Conservation (phyloP, 352 stramenopile genomes). For the Pythium vanterpoolii region DNA sequence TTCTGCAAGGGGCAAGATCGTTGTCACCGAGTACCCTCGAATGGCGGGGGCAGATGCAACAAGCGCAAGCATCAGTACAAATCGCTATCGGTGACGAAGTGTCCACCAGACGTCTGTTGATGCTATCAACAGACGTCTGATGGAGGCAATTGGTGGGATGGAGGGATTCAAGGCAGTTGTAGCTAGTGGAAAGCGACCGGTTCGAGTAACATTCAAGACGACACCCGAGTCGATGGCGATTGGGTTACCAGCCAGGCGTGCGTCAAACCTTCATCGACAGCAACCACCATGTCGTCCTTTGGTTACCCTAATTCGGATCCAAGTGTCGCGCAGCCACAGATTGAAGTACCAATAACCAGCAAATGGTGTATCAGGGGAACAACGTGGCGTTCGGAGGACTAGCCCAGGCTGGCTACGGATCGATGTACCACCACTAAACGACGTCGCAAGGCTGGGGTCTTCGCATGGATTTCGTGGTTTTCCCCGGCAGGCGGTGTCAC, state of each 20-base stretch:
- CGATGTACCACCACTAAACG: constrained; percentile 19
- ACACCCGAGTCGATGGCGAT: constrained; percentile 27
- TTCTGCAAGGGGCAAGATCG: constrained; percentile 59
- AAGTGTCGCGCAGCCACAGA: neutral
- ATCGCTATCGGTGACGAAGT: constrained; percentile 74
- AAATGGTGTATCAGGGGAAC: constrained; percentile 4
- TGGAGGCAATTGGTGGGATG: constrained; percentile 67
- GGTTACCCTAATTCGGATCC: neutral
- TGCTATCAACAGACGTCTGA: constrained; percentile 61
- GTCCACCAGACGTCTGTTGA: no score
- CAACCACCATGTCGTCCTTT: neutral
- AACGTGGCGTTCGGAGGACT: neutral
- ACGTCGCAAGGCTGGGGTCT: neutral
- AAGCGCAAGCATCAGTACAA: constrained; percentile 70
- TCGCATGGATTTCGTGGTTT: neutral
- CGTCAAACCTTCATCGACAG: neutral
- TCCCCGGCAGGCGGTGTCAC: neutral
- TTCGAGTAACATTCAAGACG: constrained; percentile 63
- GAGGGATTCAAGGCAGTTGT: constrained; percentile 78
- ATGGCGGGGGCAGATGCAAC: constrained; percentile 61
- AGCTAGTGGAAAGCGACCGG: constrained; percentile 48
- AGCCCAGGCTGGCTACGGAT: constrained; percentile 1
- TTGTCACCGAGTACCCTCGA: constrained; percentile 83
- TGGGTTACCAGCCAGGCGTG: constrained; percentile 7
- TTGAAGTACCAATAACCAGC: constrained; percentile 1